Evolutionary conservation across 257 asterid genomes (phyloP), one percentile per base, ranked within the genome.

Genomic region (Salvia miltiorrhiza): DNA sequence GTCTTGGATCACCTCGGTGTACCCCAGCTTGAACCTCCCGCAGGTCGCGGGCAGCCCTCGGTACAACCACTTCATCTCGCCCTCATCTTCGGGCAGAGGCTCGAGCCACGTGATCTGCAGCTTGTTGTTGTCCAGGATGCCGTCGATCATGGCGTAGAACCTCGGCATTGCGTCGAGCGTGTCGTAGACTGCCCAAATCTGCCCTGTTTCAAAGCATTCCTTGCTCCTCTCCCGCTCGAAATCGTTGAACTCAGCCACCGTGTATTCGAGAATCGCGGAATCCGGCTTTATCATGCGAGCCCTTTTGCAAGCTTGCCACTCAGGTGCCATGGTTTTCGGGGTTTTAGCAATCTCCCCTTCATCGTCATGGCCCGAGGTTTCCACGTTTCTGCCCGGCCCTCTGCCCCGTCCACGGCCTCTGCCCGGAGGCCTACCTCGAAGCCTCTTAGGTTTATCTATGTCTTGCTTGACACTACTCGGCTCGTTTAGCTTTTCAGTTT

Each of bases 161-260:
- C 93, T 80, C 23, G 93, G 96, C 96, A 88, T 83, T 64, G 83
- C 89, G 70, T 83, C 88, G 37, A 83, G 52, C 35, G 74, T 70
- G 70, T 88, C 93, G 63, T 86, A 86, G n/a, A 74, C 64, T 44
- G 96, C 89, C 93, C 96, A 88, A 39, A 88, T 47, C 69, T 88
- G 93, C 26, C 91, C 93, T 11, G 26, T 64, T 9, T 30, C 47
- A 67, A 86, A 84, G 41, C 79, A 57, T 10, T 64, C 62, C 65
- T 66, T 75, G 40, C 44, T 72, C 70, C 82, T 75, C 0, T 61
- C 67, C 26, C 77, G 61, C 47, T 86, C 92, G 55, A 88, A 88
- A 65, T 88, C 86, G 56, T 73, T 78, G 49, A 81, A 83, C 2
- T 84, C 85, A 8, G 86, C 80, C 8, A 67, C 85, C 19, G 69